phyloP scores from a whole-genome alignment of 768 basidiomycete species.

The Nidula microcarpa region DNA sequence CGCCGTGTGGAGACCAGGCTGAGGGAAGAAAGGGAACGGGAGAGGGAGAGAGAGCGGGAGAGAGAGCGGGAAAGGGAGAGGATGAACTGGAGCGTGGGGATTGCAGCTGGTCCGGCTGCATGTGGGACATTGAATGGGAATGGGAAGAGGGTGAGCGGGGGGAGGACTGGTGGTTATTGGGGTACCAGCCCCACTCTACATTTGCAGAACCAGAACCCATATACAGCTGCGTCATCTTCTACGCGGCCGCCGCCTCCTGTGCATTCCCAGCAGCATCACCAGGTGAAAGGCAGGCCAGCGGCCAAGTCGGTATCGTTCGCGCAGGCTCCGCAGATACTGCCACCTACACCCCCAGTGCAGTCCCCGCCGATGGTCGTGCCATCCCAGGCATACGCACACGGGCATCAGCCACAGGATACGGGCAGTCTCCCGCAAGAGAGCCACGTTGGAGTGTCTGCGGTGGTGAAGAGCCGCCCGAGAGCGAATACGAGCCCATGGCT shows the following conservation, averaged over 20 bases:
- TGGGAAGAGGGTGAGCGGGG: slow-evolving; percentile 21
- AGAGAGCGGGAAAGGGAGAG: slow-evolving; percentile 27
- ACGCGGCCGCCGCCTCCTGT: slow-evolving; percentile 5
- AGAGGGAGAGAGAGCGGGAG: slow-evolving; percentile 26
- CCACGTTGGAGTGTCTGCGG: too few species aligned
- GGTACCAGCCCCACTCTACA: slow-evolving; percentile 5
- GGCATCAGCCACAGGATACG: too few species aligned
- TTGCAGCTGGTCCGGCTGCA: slow-evolving; percentile 1
- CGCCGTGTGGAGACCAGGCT: slow-evolving; percentile 59
- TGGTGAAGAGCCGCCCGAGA: slow-evolving; percentile 52
- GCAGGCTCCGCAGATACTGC: slow-evolving; percentile 15
- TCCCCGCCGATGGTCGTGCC: slow-evolving; percentile 22
- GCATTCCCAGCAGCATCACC: slow-evolving; percentile 3
- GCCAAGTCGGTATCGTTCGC: slow-evolving; percentile 51
- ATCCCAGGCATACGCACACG: slow-evolving; percentile 18
- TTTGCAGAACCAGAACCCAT: not conserved
- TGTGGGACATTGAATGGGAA: slow-evolving; percentile 19
- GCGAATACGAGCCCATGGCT: slow-evolving; percentile 69
- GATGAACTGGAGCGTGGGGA: slow-evolving; percentile 8
- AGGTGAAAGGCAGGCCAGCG: slow-evolving; percentile 33
- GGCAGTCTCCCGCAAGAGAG: too few species aligned
- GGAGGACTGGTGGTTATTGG: slow-evolving; percentile 5
- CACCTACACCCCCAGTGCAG: not conserved
- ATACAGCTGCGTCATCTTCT: too few species aligned
- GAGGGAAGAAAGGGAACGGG: slow-evolving; percentile 38